Percentiles rank a stretch among this genome's conserved stretches.
phyloP scores from a whole-genome alignment of 2,329 filamentous ascomycete genomes.

The Trichoderma aggressivum region DNA sequence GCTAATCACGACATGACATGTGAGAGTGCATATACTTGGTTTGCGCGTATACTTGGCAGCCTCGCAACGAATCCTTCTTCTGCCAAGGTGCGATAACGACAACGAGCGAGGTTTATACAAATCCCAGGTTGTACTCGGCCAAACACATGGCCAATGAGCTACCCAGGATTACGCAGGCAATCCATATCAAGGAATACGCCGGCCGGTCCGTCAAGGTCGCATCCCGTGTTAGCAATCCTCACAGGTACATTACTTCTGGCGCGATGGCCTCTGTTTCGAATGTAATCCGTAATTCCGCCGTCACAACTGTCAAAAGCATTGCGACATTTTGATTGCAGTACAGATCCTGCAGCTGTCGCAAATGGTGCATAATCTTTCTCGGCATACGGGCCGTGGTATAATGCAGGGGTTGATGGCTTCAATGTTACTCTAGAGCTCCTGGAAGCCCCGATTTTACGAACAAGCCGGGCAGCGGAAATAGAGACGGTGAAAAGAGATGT shows the following conservation, averaged over 20 bases:
- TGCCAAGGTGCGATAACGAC: not conserved
- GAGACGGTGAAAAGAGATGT: not conserved
- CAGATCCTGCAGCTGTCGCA: not conserved
- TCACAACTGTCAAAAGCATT: not conserved
- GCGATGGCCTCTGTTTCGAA: not conserved
- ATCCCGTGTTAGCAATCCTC: not conserved
- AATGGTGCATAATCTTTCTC: not conserved
- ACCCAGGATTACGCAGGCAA: not conserved
- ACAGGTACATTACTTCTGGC: not conserved
- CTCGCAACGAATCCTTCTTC: not conserved
- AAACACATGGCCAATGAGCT: not conserved
- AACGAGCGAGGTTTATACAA: not conserved
- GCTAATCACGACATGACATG: not conserved
- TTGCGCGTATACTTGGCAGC: not conserved
- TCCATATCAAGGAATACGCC: not conserved
- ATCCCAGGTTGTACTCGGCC: not conserved
- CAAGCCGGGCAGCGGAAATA: not conserved
- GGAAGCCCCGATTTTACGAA: not conserved
- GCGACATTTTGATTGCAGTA: not conserved
- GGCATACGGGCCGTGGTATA: not conserved
- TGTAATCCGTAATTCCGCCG: not conserved
- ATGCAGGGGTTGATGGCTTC: not conserved
- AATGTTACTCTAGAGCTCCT: not conserved
- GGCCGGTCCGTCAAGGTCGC: not conserved
- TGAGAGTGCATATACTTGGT: not conserved